Evolutionary conservation across 441 rosid species (phyloP), one percentile per base, ranked within the genome.

Genomic region (Iberis amara): DNA sequence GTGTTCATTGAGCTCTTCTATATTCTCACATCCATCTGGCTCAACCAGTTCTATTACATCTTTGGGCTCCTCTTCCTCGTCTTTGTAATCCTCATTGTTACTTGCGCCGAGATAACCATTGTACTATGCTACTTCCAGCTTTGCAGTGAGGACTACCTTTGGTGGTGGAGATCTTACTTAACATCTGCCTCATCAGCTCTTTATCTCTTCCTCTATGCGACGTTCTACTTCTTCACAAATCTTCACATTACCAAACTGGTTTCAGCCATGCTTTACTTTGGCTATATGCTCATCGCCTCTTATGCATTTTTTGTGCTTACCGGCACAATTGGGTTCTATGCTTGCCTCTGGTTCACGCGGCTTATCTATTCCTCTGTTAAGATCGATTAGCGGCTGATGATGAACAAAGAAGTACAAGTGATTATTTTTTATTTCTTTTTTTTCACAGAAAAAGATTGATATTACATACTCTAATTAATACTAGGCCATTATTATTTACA

Each of bases 11-110:
- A 80, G 43, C 83, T 80, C 24, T 80, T 80, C 77, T 80, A 77
- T 74, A 78, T 80, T 58, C 79, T 80, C 40, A 80, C 86, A 47
- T 80, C 86, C 38, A 80, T 80, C 54, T 80, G 86, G 86, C 81
- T 80, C 42, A 77, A 80, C 61, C 86, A 80, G 55, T 80, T 77
- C 73, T 80, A 76, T 73, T 80, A 78, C 80, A 80, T 80, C 65
- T 80, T 78, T 3, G 86, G 86, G 7, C 78, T 80, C 79, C 83
- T 78, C 36, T 78, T 80, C 77, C 61, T 78, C 49, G 81, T 80
- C 31, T 76, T 80, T 44, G 28, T 76, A 12, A 80, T 80, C 57
- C 77, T 80, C 41, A 39, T 80, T 0, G 72, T 80, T 21, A 81
- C 83, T 0, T 81, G 87, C 37, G 83, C 87, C 0, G 87, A 81